These are phyloP conservation scores for Grifola frondosa DNA, from an alignment of 1,284 basidiomycete species.

Conservation along the genomic window DNA sequence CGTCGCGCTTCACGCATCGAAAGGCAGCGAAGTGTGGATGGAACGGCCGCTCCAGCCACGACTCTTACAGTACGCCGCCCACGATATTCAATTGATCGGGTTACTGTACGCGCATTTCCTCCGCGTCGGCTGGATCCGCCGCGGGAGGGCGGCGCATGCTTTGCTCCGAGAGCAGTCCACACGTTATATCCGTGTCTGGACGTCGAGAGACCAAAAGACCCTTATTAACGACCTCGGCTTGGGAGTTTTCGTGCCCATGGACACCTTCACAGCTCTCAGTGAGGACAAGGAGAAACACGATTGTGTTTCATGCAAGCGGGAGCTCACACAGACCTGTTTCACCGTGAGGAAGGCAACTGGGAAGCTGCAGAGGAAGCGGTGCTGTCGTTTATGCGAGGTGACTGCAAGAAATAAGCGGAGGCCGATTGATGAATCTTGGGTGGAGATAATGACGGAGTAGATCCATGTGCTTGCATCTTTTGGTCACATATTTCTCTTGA, in stretches of 20 bases:
- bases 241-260: slow-evolving; percentile 20
- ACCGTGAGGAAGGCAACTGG: background rate
- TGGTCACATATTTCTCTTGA: too few relatives aligned
- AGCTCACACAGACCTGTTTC: background rate
- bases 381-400: slow-evolving; percentile 1
- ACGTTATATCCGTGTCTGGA: slow-evolving; percentile 22
- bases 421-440: too few relatives aligned
- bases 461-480: too few relatives aligned
- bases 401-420: background rate
- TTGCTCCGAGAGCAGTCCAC: slow-evolving; percentile 18
- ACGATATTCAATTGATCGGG: slow-evolving; percentile 41
- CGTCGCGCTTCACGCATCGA: slow-evolving; percentile 36
- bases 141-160: slow-evolving; percentile 11
- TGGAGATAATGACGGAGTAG: too few relatives aligned
- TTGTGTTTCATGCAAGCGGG: background rate
- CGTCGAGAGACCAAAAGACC: slow-evolving; percentile 14
- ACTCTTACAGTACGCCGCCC: slow-evolving; percentile 41
- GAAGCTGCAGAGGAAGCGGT: background rate
- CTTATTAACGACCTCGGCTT: slow-evolving; percentile 16
- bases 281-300: background rate
- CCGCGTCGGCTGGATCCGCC: slow-evolving; percentile 33
- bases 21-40: slow-evolving; percentile 35
- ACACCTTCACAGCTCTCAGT: slow-evolving; percentile 13
- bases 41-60: slow-evolving; percentile 34
- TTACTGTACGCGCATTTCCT: slow-evolving; percentile 37